These are phyloP conservation scores for Melocanna baccifera DNA, from an alignment of 176 grass and related monocot genomes.

Conservation along the genomic window DNA sequence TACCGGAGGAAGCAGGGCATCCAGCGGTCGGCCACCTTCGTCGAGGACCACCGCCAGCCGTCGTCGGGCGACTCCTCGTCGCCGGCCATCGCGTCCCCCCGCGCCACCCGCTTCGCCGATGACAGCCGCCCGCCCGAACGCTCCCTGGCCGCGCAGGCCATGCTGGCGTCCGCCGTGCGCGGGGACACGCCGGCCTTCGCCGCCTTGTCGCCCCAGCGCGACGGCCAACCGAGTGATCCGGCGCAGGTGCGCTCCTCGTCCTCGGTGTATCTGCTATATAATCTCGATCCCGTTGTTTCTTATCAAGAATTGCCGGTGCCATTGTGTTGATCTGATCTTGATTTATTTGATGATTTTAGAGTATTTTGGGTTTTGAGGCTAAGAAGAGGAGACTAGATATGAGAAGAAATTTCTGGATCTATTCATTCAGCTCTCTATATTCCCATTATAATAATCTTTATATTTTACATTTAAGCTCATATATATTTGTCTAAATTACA, in stretches of 20 bases:
- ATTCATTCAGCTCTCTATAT: too few species aligned
- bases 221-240: not conserved
- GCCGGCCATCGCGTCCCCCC: slow-evolving; percentile 45
- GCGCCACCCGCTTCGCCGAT: slow-evolving; percentile 42
- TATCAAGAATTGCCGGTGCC: not conserved
- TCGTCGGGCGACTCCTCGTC: slow-evolving; percentile 31
- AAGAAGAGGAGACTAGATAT: too few species aligned
- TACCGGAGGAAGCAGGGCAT: slow-evolving; percentile 61
- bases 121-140: slow-evolving; percentile 44
- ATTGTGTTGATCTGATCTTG: not conserved
- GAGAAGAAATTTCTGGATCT: too few species aligned
- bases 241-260: not conserved
- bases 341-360: too few species aligned
- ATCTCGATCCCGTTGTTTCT: not conserved
- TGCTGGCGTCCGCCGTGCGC: slow-evolving; percentile 1
- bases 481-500: too few species aligned
- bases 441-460: too few species aligned
- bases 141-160: slow-evolving; percentile 20
- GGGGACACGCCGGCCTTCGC: slow-evolving; percentile 4
- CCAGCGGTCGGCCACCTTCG: slow-evolving; percentile 62
- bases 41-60: slow-evolving; percentile 45
- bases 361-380: too few species aligned
- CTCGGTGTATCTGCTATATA: not conserved
- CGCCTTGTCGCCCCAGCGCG: not conserved
- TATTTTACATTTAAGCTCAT: too few species aligned